Percentiles rank a stretch among this genome's conserved stretches.
These are phyloP conservation scores for Podospora appendiculata DNA, from an alignment of 495 filamentous ascomycete species.

Conservation along the genomic window DNA sequence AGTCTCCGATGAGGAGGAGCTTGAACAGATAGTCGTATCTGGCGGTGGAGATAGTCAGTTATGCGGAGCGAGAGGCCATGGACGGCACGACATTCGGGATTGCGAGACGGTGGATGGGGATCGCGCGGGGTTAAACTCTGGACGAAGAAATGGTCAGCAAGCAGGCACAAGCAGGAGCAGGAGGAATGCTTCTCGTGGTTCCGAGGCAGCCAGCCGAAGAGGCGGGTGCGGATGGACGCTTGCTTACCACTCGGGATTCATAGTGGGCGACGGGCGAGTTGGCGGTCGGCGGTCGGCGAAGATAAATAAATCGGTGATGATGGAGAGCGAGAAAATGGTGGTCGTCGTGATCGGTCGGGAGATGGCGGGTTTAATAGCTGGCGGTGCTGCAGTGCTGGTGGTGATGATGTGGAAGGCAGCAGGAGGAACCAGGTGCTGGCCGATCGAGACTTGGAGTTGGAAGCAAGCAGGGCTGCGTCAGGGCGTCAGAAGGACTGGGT, in stretches of 20 bases:
- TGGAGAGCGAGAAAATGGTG: constrained; percentile 10
- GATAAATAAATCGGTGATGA: constrained; percentile 6
- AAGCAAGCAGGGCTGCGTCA: constrained; percentile 22
- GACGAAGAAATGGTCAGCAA: constrained; percentile 6
- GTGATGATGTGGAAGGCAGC: constrained; percentile 23
- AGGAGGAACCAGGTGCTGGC: background rate
- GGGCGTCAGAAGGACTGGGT: constrained; percentile 6
- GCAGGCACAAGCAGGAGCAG: background rate
- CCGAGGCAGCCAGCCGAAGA: background rate
- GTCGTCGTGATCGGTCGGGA: constrained; percentile 5
- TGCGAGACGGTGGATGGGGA: background rate
- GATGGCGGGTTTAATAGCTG: constrained; percentile 1
- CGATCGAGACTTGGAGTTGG: constrained; percentile 13
- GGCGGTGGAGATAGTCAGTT: constrained; percentile 7
- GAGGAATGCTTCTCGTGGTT: background rate
- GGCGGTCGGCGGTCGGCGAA: background rate
- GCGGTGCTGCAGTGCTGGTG: background rate
- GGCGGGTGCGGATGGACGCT: constrained; percentile 3
- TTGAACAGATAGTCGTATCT: constrained; percentile 99
- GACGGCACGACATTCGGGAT: background rate
- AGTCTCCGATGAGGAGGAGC: constrained; percentile 99
- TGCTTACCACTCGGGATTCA: constrained; percentile 95
- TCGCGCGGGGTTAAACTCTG: constrained; percentile 18
- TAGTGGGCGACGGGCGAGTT: constrained; percentile 39
- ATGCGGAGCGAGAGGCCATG: background rate